Conservation (phyloP, 2,329 filamentous ascomycete genomes). For the Diaporthe vaccinii region DNA sequence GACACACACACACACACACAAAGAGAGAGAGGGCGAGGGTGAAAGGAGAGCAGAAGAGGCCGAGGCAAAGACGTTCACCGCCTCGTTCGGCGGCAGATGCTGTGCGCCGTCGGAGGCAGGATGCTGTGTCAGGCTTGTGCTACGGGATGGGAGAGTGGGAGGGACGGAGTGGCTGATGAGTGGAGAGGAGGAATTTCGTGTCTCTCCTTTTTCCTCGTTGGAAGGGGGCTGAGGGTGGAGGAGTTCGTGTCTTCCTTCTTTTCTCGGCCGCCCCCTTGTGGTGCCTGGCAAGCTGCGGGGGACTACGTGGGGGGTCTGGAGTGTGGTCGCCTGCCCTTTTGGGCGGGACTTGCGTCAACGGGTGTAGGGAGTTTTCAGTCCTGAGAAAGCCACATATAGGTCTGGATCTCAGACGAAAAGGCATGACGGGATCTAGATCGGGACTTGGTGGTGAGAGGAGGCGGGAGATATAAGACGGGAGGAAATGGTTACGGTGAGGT, state of each 20-base stretch:
- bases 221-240: background rate
- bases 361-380: background rate
- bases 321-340: background rate
- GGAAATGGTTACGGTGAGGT: background rate
- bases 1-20: no score
- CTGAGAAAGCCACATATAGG: slow-evolving; percentile 1
- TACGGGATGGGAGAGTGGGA: background rate
- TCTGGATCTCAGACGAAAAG: background rate
- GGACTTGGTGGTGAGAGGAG: background rate
- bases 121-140: slow-evolving; percentile 8
- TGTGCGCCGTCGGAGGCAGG: slow-evolving; percentile 24
- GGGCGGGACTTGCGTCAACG: background rate
- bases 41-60: background rate
- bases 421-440: background rate
- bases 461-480: background rate
- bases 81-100: slow-evolving; percentile 20
- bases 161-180: background rate
- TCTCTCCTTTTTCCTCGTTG: background rate
- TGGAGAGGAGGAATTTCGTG: background rate
- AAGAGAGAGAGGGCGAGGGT: background rate
- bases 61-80: slow-evolving; percentile 13
- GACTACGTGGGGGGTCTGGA: background rate
- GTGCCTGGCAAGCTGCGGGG: background rate
- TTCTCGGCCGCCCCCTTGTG: background rate
- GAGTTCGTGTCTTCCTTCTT: background rate